Percentiles rank a stretch among this genome's conserved stretches.
phyloP scores from a whole-genome alignment of 2,329 filamentous ascomycete genomes.

The Diaporthe nobilis region DNA sequence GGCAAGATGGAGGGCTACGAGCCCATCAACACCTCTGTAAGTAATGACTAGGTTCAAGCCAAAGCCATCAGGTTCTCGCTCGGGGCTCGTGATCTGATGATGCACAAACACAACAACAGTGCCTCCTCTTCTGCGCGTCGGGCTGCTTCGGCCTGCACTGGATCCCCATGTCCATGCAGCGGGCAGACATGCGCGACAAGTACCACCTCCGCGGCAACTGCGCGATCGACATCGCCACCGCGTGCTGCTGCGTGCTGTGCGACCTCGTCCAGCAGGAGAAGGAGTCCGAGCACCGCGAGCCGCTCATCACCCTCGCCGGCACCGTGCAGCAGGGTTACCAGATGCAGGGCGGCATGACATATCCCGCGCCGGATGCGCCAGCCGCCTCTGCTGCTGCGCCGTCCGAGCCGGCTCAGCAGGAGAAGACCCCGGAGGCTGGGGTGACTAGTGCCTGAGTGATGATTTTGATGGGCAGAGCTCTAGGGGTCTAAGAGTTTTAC shows the following conservation, averaged over 20 bases:
- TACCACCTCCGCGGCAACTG: constrained; percentile 62
- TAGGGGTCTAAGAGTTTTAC: not conserved
- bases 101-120: constrained; percentile 47
- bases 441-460: not conserved
- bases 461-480: not conserved
- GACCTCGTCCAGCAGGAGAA: constrained; percentile 63
- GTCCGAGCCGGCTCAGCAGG: not conserved
- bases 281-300: constrained; percentile 58
- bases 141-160: constrained; percentile 57
- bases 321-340: constrained; percentile 51
- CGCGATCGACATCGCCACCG: constrained; percentile 56
- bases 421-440: not conserved
- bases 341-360: constrained; percentile 48
- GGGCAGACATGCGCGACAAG: constrained; percentile 60
- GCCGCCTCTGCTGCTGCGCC: not conserved
- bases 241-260: constrained; percentile 63
- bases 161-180: constrained; percentile 61
- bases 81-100: not conserved
- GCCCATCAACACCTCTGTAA: constrained; percentile 62
- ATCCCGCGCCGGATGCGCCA: not conserved
- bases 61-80: too few species aligned
- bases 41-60: constrained; percentile 41
- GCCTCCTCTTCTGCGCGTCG: constrained; percentile 59
- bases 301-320: constrained; percentile 37
- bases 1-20: constrained; percentile 59